Evolutionary conservation across 2,329 filamentous ascomycete species (phyloP), one percentile per base, ranked within the genome.

Genomic region (Talaromyces sp.): DNA sequence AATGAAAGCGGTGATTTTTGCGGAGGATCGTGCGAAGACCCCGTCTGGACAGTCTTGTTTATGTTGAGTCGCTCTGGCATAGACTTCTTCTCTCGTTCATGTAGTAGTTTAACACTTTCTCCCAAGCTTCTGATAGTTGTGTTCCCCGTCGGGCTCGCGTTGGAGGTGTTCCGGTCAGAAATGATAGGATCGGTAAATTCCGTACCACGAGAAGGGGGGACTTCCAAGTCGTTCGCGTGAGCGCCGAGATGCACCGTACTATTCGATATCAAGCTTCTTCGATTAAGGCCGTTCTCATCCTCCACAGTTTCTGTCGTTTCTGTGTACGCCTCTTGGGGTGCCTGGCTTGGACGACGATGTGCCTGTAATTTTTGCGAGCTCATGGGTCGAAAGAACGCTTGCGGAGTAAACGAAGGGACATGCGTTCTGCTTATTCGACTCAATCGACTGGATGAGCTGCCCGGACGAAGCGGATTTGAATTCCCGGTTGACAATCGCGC

Each of bases 331-430:
- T 78, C 68, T 73, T 66, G 43, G 82, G 84, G 56, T 82, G 82
- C 70, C 54, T 66, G 64, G 47, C 64, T 66, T 47, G 83, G 86
- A 68, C 89, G 88, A 76, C 94, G 85, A 78, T 98, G 95, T 63
- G 93, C 93, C 79, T 98, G 94, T 60, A 98, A 83, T 75, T 92
- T 90, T 76, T 97, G 93, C 27, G 94, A 96, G 80, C 93, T 98
- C 92, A 99, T 96, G 45, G 95, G 95, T 25, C 90, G 90, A 75
- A 96, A 97, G 81, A 99, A 98, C 62, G 92, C 94, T 73, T 94
- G 90, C 17, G 92, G 93, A 2, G 92, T 90, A 62, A 99, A 82
- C 1, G 90, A 93, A 1, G 95, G 93, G 22, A 96, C 93, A 82
- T 99, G 95, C 49, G 91, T 95, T 73, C 89, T 87, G 74, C 89